A percentile compares a stretch with the other conserved stretches of the same genome.
Conservation (phyloP, 495 filamentous ascomycete genomes). For the Viridothelium virens region DNA sequence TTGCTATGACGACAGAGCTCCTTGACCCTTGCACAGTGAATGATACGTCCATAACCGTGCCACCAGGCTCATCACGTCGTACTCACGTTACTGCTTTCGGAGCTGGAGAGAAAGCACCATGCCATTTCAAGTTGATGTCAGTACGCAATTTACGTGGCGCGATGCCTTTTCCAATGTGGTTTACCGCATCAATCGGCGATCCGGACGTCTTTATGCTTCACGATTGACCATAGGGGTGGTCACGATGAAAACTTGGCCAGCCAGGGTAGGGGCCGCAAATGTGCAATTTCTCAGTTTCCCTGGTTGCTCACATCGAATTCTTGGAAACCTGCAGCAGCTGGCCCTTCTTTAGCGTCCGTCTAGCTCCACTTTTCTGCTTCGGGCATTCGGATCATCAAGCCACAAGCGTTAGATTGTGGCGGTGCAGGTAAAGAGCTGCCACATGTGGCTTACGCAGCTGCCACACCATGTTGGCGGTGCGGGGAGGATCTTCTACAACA, state of each 20-base stretch:
- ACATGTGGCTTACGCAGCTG: no score
- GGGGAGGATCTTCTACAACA: no score
- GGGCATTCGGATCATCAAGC: no score
- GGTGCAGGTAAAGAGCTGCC: no score
- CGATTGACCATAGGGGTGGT: not conserved
- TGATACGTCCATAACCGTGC: not conserved
- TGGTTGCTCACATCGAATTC: conserved; percentile 8
- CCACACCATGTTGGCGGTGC: no score
- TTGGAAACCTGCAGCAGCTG: conserved; percentile 10
- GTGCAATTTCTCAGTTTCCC: conserved; percentile 4
- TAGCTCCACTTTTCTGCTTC: no score
- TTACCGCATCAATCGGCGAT: not conserved
- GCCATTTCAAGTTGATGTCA: not conserved
- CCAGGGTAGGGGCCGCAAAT: not conserved
- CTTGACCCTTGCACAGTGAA: not conserved
- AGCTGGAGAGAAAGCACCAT: not conserved
- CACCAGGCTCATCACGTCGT: not conserved
- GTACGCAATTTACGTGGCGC: conserved; percentile 8
- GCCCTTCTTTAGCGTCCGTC: not conserved
- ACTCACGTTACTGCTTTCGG: not conserved
- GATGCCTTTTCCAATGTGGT: not conserved
- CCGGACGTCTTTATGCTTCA: not conserved
- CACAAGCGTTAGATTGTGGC: no score
- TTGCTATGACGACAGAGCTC: conserved; percentile 6
- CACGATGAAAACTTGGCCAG: conserved; percentile 5